phyloP scores from a whole-genome alignment of 257 asterid species.

The Solanum tarijense region DNA sequence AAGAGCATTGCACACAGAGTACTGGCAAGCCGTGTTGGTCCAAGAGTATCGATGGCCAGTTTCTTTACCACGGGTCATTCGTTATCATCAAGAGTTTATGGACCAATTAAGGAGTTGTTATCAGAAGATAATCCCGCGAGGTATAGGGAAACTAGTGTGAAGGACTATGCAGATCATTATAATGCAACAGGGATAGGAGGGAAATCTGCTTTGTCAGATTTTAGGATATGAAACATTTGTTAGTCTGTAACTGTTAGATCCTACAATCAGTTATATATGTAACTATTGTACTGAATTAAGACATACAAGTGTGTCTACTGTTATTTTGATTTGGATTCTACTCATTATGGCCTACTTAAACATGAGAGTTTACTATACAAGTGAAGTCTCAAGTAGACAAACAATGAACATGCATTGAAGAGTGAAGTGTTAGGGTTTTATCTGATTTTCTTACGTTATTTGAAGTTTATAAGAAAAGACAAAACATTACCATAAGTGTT shows the following conservation, averaged over 20 bases:
- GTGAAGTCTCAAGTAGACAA: no score
- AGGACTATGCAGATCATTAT: not conserved
- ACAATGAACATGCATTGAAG: no score
- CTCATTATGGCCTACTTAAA: not conserved
- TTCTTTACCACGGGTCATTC: slow-evolving; percentile 2
- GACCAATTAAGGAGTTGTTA: not conserved
- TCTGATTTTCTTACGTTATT: no score
- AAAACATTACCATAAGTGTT: no score
- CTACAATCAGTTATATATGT: not conserved
- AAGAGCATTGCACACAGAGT: slow-evolving; percentile 8
- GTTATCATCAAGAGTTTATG: slow-evolving; percentile 1
- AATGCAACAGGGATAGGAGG: not conserved
- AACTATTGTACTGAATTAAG: not conserved
- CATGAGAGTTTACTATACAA: not conserved
- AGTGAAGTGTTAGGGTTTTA: not conserved
- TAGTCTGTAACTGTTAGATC: not conserved
- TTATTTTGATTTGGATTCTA: slow-evolving; percentile 5
- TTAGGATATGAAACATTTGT: not conserved
- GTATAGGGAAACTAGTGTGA: not conserved
- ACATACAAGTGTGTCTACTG: not conserved
- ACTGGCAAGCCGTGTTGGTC: slow-evolving; percentile 1
- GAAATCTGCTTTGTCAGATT: not conserved
- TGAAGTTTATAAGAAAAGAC: no score
- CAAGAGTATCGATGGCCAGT: slow-evolving; percentile 9
- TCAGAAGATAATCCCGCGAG: not conserved